Conservation (phyloP, 2,329 filamentous ascomycete genomes). For the Helotiales sp. region DNA sequence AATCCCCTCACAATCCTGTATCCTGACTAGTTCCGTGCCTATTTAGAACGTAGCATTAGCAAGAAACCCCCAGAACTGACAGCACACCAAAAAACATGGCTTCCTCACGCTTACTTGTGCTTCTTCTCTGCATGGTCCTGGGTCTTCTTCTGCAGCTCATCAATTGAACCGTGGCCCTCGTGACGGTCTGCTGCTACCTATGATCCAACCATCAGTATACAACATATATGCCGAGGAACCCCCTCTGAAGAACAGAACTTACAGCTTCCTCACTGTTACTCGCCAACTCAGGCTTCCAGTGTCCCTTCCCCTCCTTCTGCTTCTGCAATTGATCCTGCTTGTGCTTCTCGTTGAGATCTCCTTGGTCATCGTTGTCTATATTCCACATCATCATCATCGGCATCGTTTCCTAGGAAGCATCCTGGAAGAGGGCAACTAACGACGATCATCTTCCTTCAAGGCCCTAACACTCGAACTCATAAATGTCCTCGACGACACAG, state of each 20-base stretch:
- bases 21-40: slow-evolving; percentile 33
- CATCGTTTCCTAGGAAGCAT: background rate
- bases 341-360: slow-evolving; percentile 52
- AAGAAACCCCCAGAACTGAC: background rate
- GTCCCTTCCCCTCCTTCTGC: slow-evolving; percentile 66
- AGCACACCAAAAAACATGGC: slow-evolving; percentile 1
- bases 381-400: background rate
- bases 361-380: slow-evolving; percentile 32
- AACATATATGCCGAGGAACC: background rate
- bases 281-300: slow-evolving; percentile 78
- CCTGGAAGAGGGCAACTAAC: slow-evolving; percentile 22
- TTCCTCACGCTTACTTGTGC: slow-evolving; percentile 30
- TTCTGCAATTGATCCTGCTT: slow-evolving; percentile 64
- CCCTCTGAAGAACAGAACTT: slow-evolving; percentile 31
- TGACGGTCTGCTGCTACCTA: slow-evolving; percentile 29
- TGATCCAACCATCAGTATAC: background rate
- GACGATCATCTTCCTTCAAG: slow-evolving; percentile 33
- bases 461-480: slow-evolving; percentile 15
- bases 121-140: slow-evolving; percentile 27
- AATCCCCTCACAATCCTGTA: slow-evolving; percentile 20
- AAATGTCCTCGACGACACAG: slow-evolving; percentile 22
- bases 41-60: slow-evolving; percentile 8
- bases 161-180: slow-evolving; percentile 35
- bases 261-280: slow-evolving; percentile 78
- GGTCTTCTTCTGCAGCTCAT: slow-evolving; percentile 63